Base-by-base conservation (phyloP, 495 filamentous ascomycete genomes). In the Pyrenopolyporus hunteri region DNA sequence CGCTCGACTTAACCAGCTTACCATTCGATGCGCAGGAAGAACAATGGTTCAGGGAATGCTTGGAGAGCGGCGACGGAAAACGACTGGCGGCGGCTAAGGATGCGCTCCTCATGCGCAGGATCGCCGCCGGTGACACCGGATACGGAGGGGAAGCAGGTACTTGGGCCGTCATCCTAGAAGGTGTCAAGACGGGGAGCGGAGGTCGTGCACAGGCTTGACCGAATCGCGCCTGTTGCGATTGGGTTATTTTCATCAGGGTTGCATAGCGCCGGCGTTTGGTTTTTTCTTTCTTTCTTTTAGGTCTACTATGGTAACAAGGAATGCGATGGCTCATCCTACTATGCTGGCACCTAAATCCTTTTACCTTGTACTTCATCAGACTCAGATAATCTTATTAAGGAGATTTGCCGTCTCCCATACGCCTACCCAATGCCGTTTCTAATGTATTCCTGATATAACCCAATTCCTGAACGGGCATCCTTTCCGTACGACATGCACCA, bases 21-120 rank as follows among this genome's bases (percentile, higher is more conserved):
- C 88, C 90, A 3, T 81, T 92, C 22, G 82, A 81, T 48, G 75
- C 77, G 5, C 77, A 82, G 29, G 90, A 94, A 73, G 89, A 91
- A 67, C 60, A 70, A 33, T 93, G 90, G 89, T 85, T 93, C 48
- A 83, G 84, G 48, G 81, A 86, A 11, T 83, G 79, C 48, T 67
- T 94, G 29, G 73, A 82, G 6, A 75, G 78, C 22, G 87, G 87
- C 11, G 84, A 82, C 39, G 88, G 85, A 6, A 83, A 77, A 57
- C 76, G 76, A n/a, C 69, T 86, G 0, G 82, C 80, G 45, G 85
- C 82, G 0, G 82, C 88, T 1, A 87, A 78, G 63, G 87, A 90
- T 57, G 87, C 89, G 0, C 76, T 89, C 22, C 79, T 87, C 73
- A 86, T 91, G 86, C 77, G 89, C 31, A 63, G 54, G 23, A 69